Conservation (phyloP, 2,329 filamentous ascomycete genomes). For the Endoconidiophora polonica region DNA sequence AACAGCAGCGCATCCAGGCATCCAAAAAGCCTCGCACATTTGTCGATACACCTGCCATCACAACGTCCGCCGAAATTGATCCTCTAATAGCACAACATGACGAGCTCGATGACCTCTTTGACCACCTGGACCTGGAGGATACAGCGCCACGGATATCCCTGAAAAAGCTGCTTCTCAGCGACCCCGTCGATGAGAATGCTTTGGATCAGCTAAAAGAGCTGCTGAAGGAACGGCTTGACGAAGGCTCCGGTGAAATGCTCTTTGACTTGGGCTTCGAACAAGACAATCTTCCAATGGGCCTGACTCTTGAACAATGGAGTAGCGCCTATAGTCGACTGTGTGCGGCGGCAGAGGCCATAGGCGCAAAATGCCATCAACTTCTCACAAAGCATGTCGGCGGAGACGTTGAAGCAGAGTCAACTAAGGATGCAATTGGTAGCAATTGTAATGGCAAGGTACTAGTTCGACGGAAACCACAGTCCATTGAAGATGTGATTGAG, state of each 20-base stretch:
- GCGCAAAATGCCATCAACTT: slow-evolving; percentile 64
- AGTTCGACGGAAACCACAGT: slow-evolving; percentile 56
- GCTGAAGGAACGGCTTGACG: slow-evolving; percentile 52
- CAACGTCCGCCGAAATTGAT: slow-evolving; percentile 10
- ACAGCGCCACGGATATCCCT: slow-evolving; percentile 48
- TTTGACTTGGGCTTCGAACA: slow-evolving; percentile 90
- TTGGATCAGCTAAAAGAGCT: slow-evolving; percentile 47
- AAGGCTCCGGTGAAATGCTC: slow-evolving; percentile 76
- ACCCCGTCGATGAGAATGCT: slow-evolving; percentile 33
- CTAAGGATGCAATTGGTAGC: slow-evolving; percentile 39
- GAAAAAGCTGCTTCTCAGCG: slow-evolving; percentile 56
- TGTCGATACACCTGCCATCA: slow-evolving; percentile 13
- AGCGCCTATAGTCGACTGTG: slow-evolving; percentile 49
- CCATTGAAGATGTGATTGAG: slow-evolving; percentile 79
- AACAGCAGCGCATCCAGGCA: slow-evolving; percentile 60
- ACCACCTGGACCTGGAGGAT: slow-evolving; percentile 60
- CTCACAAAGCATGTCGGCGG: slow-evolving; percentile 85
- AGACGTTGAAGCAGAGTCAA: slow-evolving; percentile 49
- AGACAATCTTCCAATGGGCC: slow-evolving; percentile 67
- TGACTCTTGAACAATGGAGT: slow-evolving; percentile 61
- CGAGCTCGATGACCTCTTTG: slow-evolving; percentile 82
- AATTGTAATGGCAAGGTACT: slow-evolving; percentile 75
- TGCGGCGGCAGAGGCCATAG: slow-evolving; percentile 44
- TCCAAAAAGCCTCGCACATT: slow-evolving; percentile 26
- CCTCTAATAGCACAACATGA: slow-evolving; percentile 48